Conservation (phyloP, 345 rosid species). For the Tarenaya hassleriana region DNA sequence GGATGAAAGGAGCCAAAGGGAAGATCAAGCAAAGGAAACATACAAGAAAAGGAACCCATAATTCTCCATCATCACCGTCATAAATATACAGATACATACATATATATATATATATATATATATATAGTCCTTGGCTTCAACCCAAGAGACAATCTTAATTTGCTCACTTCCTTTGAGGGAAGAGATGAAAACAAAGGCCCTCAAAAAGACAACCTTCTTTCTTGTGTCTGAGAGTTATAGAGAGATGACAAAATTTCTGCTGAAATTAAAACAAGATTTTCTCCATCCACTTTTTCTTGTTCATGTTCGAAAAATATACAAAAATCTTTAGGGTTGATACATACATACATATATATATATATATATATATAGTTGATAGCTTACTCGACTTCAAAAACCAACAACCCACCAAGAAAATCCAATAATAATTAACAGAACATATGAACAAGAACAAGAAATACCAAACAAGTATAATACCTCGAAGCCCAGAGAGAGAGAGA, state of each 20-base stretch:
- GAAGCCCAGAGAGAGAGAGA: constrained; percentile 19
- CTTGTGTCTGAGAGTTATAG: no score
- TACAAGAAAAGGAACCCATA: constrained; percentile 18
- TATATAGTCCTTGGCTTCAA: constrained; percentile 38
- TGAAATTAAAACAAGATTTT: constrained; percentile 27
- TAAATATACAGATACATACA: no score
- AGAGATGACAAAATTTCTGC: constrained; percentile 14
- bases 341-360: constrained; percentile 9
- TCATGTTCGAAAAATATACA: constrained; percentile 25
- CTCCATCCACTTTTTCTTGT: constrained; percentile 29
- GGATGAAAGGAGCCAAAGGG: constrained; percentile 14
- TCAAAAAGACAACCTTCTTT: no score
- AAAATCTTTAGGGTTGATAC: no score
- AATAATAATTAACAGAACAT: constrained; percentile 23
- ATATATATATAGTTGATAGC: constrained; percentile 29
- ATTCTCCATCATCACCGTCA: constrained; percentile 9
- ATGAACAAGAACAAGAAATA: constrained; percentile 21
- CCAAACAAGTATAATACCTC: constrained; percentile 17
- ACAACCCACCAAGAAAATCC: constrained; percentile 3
- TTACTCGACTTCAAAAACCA: constrained; percentile 35
- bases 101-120: no score
- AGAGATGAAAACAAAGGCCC: no score
- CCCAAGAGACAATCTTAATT: constrained; percentile 60
- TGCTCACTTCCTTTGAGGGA: no score
- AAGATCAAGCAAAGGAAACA: constrained; percentile 17